A percentile compares a stretch with the other conserved stretches of the same genome.
Conservation (phyloP, 805 yeast genomes). For the Naumovozyma baii region DNA sequence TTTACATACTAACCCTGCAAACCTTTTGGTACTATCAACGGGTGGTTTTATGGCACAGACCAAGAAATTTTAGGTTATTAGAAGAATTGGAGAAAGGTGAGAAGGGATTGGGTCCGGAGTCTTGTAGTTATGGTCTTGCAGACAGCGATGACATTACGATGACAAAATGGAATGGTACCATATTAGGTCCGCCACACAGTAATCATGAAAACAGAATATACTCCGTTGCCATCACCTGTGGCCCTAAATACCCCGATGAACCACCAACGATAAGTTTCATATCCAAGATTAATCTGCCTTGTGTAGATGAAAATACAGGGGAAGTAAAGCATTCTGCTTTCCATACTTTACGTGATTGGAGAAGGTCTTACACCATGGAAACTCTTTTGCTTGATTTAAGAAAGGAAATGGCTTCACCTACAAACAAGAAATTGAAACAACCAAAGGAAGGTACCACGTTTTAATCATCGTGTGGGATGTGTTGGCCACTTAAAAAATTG, state of each 20-base stretch:
- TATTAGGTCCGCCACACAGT: constrained; percentile 91
- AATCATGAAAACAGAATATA: constrained; percentile 90
- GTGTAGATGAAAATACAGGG: constrained; percentile 64
- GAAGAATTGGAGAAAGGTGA: constrained; percentile 98
- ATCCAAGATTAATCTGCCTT: constrained; percentile 82
- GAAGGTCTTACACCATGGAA: constrained; percentile 85
- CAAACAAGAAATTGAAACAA: constrained; percentile 78
- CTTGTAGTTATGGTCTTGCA: constrained; percentile 88
- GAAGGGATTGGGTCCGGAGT: constrained; percentile 93
- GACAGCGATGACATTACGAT: constrained; percentile 85
- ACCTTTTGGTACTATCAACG: background rate
- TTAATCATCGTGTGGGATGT: constrained; percentile 10
- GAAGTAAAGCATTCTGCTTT: constrained; percentile 44
- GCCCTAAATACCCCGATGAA: constrained; percentile 71
- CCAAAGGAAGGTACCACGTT: constrained; percentile 84
- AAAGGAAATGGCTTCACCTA: constrained; percentile 77
- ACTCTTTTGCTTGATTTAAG: constrained; percentile 81
- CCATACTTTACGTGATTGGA: constrained; percentile 74
- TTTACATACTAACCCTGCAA: background rate
- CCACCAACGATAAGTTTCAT: constrained; percentile 80
- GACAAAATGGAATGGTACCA: constrained; percentile 97
- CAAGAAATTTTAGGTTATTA: constrained; percentile 86
- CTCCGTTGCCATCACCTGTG: constrained; percentile 72
- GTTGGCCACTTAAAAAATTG: background rate
- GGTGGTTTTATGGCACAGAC: no score